Evolutionary conservation across 441 rosid species (phyloP), one percentile per base, ranked within the genome.

Genomic region (Pelargonium cotyledonis): DNA sequence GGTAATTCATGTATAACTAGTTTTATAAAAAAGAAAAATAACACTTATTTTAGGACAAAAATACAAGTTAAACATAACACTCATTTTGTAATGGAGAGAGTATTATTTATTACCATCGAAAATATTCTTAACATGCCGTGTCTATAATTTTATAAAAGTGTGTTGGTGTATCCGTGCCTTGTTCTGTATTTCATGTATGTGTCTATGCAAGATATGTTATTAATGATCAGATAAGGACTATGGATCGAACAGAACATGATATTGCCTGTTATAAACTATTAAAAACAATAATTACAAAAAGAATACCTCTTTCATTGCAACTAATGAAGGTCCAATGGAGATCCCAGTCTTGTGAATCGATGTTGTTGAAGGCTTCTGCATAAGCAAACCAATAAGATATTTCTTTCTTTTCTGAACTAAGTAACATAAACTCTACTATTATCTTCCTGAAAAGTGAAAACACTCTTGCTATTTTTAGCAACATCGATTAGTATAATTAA

Each of bases 311-410:
- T 55, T 18, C 23, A 21, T 55, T 55, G 61, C 61, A 19, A 55
- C 61, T 21, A 55, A 55, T 14, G 61, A 55, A 55, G 61, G 61
- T 55, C 61, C 61, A 7, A 55, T 55, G 8, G 61, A 16, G 61
- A 55, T 55, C 11, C 61, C 8, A 55, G 61, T 55, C 61, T 11
- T 55, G 61, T 5, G 23, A 55, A 55, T 15, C 16, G 23, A 55
- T 55, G 23, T 21, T 15, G 61, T 55, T 55, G 61, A 55, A 55
- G 61, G 61, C 26, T 55, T 55, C 61, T 55, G 61, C 61, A 55
- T 55, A 18, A 55, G 8, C 18, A 21, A 11, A 43, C 12, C 1
- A 12, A 7, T 44, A 44, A 44, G 49, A 44, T 44, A 12, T 29
- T 2, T 44, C 49, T 44, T 44, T 44, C 49, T 44, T 12, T 44